Evolutionary conservation across 2,329 filamentous ascomycete genomes (phyloP).

Genomic region (Stagonosporopsis chrysanthemi): DNA sequence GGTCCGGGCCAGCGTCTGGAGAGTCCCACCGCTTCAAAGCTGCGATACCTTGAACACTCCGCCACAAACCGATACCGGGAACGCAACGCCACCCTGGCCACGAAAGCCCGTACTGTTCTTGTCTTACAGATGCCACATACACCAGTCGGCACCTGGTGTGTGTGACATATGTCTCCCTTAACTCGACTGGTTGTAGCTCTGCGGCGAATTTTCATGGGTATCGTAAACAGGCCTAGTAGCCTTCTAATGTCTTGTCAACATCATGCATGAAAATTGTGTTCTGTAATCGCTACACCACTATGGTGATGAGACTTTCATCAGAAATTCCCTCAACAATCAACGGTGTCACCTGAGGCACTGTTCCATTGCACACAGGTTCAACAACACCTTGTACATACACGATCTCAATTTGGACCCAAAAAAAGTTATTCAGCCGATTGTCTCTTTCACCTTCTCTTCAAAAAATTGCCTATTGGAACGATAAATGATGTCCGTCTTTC

Average conservation of each 20-base stretch:
- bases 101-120: too few species aligned
- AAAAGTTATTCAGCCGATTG: constrained; percentile 17
- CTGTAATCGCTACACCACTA: neutral
- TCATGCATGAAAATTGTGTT: neutral
- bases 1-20: too few species aligned
- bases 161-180: too few species aligned
- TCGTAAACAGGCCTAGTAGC: too few species aligned
- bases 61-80: too few species aligned
- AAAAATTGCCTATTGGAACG: constrained; percentile 24
- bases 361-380: constrained; percentile 18
- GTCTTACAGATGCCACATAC: too few species aligned
- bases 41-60: too few species aligned
- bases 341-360: constrained; percentile 19
- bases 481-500: constrained; percentile 29
- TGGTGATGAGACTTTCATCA: constrained; percentile 22
- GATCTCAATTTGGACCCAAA: constrained; percentile 22
- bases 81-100: too few species aligned
- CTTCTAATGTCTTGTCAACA: neutral
- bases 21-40: too few species aligned
- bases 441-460: constrained; percentile 12
- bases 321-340: constrained; percentile 19
- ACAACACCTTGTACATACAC: constrained; percentile 18
- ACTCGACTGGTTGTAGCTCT: too few species aligned
- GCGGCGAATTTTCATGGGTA: too few species aligned
- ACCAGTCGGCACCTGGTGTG: too few species aligned